Evolutionary conservation across 1,284 basidiomycete genomes (phyloP), one percentile per base, ranked within the genome.

Genomic region (Puccinia triticina): DNA sequence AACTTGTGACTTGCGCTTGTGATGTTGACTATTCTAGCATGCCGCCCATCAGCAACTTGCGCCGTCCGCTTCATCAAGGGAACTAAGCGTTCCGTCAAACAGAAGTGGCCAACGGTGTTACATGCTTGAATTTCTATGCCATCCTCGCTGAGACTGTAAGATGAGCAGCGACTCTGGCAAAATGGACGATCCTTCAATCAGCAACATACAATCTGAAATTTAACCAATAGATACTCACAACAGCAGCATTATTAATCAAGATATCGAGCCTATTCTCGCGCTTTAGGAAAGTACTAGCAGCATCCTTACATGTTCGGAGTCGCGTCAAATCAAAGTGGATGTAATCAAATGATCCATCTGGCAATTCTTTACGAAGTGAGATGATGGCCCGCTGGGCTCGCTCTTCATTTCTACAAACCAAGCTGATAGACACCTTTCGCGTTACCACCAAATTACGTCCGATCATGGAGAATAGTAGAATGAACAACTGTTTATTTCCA

Each of bases 241-340:
- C 84, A 79, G 86, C 86, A 43, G 86, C 86, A 75, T 87, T 87
- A 80, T 85, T 84, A 74, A 86, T 82, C 50, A 87, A 77, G 40
- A 87, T 87, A 83, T 87, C 86, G 37, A 87, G 83, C 10, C 85
- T 53, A 29, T 83, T 71, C 61, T 86, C 86, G 69, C 85, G 71
- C 2, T 83, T 53, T 16, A 83, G 40, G 53, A 87, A 84, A 37
- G 84, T 83, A 23, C 85, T 83, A 11, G 86, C 87, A 5, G 86
- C 84, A 72, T 82, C 79, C 32, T 84, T 84, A 0, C 85, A 84
- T 0, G 84, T 84, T 23, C 84, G 83, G 16, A 87, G 84, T 64
- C 86, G 84, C 57, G 86, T 86, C 37, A 87, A 69, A 73, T 87
- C 86, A 77, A 87, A 86, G 69, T 85, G 83, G 34, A 87, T 59